A percentile compares a stretch with the other conserved stretches of the same genome.
Evolutionary conservation across 2,329 filamentous ascomycete genomes (phyloP).

Genomic region (Pyrenochaeta sp.): DNA sequence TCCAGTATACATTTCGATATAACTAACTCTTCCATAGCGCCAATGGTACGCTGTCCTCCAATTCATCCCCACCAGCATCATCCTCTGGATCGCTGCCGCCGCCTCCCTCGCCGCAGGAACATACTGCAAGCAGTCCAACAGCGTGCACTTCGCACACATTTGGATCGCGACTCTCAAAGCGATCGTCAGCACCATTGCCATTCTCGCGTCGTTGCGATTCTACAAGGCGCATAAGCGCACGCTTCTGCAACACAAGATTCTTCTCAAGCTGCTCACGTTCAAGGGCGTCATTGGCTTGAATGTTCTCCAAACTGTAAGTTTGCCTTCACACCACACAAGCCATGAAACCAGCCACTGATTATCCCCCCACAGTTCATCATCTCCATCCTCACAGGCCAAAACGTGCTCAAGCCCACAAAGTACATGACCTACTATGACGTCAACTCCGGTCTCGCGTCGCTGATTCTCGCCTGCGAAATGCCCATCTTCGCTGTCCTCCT

Average conservation of each 20-base stretch:
- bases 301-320: slow-evolving; percentile 35
- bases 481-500: slow-evolving; percentile 39
- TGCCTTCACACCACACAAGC: background rate
- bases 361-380: slow-evolving; percentile 32
- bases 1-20: background rate
- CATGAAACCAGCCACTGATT: background rate
- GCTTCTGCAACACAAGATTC: slow-evolving; percentile 30
- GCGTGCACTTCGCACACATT: slow-evolving; percentile 38
- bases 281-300: slow-evolving; percentile 43
- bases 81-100: slow-evolving; percentile 38
- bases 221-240: slow-evolving; percentile 29
- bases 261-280: slow-evolving; percentile 41
- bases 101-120: slow-evolving; percentile 29
- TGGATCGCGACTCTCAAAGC: slow-evolving; percentile 36
- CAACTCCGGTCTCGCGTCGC: slow-evolving; percentile 31
- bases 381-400: slow-evolving; percentile 34
- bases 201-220: slow-evolving; percentile 32
- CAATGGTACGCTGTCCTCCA: slow-evolving; percentile 42
- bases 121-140: slow-evolving; percentile 41
- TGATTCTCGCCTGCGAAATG: slow-evolving; percentile 43
- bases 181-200: slow-evolving; percentile 25
- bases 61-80: slow-evolving; percentile 37
- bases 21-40: slow-evolving; percentile 18
- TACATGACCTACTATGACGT: slow-evolving; percentile 42
- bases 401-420: slow-evolving; percentile 28